phyloP scores from a whole-genome alignment of 805 yeast species.

The Saccharomycopsis fodiens region DNA sequence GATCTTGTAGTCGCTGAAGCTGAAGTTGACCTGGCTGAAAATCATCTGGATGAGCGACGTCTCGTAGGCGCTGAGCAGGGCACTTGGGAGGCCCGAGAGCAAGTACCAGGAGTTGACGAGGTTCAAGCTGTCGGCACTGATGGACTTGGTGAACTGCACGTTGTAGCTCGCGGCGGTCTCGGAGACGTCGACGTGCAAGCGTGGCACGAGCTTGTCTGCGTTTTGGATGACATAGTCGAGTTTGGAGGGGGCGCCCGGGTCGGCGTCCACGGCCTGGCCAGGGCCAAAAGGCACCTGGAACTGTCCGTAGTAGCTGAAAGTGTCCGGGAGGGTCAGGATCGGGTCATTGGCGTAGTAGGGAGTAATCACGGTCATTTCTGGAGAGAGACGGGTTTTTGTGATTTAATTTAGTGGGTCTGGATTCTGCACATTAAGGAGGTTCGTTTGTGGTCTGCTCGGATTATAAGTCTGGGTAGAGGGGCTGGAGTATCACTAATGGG shows the following conservation, averaged over 20 bases:
- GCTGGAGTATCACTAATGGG: too few species aligned
- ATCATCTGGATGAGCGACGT: neutral
- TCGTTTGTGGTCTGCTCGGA: too few species aligned
- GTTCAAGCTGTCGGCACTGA: conserved; percentile 1
- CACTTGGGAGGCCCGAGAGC: neutral
- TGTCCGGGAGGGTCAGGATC: neutral
- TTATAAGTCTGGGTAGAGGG: too few species aligned
- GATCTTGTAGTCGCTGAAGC: conserved; percentile 7
- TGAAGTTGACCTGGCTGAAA: conserved; percentile 3
- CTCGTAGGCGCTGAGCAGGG: neutral
- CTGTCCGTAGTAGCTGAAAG: neutral
- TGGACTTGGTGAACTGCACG: conserved; percentile 1
- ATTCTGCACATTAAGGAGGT: too few species aligned
- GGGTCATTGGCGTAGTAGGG: neutral
- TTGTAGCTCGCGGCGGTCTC: neutral
- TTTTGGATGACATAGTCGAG: neutral
- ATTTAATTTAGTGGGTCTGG: too few species aligned
- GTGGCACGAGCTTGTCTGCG: neutral
- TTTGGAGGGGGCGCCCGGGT: neutral
- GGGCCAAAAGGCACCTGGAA: neutral
- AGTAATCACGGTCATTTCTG: neutral
- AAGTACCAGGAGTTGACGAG: conserved; percentile 1
- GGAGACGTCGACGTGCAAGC: neutral
- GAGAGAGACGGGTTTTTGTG: too few species aligned
- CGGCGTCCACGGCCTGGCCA: neutral